These are phyloP conservation scores for Alternaria conjuncta DNA, from an alignment of 2,329 filamentous ascomycete genomes.

Conservation along the genomic window DNA sequence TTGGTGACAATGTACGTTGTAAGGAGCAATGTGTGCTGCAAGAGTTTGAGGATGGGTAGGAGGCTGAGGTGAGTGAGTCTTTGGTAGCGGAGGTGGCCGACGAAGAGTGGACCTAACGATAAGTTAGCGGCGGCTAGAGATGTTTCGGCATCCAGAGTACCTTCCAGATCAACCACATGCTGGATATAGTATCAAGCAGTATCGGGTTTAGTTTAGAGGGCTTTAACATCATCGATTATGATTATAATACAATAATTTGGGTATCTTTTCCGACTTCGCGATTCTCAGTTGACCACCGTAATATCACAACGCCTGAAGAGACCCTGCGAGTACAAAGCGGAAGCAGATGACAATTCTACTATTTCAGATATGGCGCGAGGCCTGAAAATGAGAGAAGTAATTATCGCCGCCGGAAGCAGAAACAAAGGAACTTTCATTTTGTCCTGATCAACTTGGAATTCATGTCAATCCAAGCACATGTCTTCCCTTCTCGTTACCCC, in stretches of 20 bases:
- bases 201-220: accelerated
- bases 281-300: not conserved
- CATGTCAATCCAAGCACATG: conserved; percentile 26
- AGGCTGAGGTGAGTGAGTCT: conserved; percentile 2
- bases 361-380: not conserved
- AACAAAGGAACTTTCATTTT: not conserved
- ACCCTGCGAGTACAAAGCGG: not conserved
- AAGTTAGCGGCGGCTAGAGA: conserved; percentile 20
- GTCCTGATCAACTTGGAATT: not conserved
- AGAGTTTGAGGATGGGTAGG: not conserved
- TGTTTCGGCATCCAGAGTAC: not conserved
- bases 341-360: not conserved
- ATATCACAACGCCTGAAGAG: not conserved
- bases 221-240: not conserved
- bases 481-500: conserved; percentile 30
- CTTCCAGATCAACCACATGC: not conserved
- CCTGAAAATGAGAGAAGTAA: not conserved
- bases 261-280: not conserved
- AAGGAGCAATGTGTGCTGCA: not conserved
- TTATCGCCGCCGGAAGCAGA: not conserved
- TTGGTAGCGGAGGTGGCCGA: conserved; percentile 27
- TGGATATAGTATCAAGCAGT: not conserved
- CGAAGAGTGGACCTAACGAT: conserved; percentile 25
- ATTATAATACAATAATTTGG: not conserved
- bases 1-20: conserved; percentile 12